phyloP scores from a whole-genome alignment of 148 eudicot species.

The Cornus suecica region DNA sequence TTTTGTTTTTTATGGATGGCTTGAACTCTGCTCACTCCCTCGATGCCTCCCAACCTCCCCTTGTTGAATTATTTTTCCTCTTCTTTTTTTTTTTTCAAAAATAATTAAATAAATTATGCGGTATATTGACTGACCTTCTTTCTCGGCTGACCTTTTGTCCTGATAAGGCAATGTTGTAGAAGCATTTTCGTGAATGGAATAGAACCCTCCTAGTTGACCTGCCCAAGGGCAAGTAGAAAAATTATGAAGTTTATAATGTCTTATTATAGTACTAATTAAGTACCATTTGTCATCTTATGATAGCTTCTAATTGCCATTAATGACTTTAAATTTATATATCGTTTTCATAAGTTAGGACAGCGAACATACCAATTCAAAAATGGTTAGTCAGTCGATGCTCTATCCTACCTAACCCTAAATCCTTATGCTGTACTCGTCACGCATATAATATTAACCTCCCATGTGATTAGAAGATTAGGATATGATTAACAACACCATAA shows the following conservation, averaged over 20 bases:
- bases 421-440: neutral
- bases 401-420: conserved; percentile 30
- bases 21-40: neutral
- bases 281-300: conserved; percentile 6
- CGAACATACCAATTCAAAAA: too few species aligned
- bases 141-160: conserved; percentile 1
- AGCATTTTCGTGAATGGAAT: conserved; percentile 9
- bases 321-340: neutral
- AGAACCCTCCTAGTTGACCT: conserved; percentile 21
- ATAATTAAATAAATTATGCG: neutral
- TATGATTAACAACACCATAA: neutral
- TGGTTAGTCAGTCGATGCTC: conserved; percentile 22
- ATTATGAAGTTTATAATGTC: neutral
- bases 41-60: neutral
- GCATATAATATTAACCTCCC: conserved; percentile 14
- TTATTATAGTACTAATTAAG: neutral
- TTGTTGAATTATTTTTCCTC: neutral
- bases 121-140: conserved; percentile 4
- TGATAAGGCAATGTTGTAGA: conserved; percentile 7
- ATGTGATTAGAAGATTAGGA: conserved; percentile 3
- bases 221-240: conserved; percentile 1
- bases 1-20: neutral
- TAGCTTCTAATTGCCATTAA: neutral
- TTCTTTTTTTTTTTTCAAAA: neutral
- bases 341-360: conserved; percentile 8